These are phyloP conservation scores for Arthrobotrys pseudoclavata DNA, from an alignment of 2,329 filamentous ascomycete genomes.

Conservation along the genomic window DNA sequence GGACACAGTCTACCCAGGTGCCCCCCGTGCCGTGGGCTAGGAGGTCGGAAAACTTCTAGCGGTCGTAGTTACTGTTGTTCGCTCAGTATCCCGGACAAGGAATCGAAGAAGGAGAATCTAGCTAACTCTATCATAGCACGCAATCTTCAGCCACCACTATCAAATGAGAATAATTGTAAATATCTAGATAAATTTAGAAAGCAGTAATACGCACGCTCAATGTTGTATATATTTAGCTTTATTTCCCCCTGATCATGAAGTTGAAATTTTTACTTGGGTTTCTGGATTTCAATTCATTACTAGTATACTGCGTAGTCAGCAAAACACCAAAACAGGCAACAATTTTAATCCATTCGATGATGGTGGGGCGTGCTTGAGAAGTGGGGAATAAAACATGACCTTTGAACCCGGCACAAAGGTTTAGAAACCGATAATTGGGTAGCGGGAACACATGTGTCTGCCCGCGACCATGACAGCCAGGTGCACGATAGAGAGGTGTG, in stretches of 20 bases:
- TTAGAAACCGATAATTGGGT: constrained; percentile 11
- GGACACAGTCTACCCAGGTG: not conserved
- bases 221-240: not conserved
- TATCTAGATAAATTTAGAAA: constrained; percentile 19
- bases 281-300: not conserved
- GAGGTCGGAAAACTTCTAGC: not conserved
- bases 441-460: constrained; percentile 36
- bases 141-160: not conserved
- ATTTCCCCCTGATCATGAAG: not conserved
- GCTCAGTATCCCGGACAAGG: not conserved
- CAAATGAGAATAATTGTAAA: constrained; percentile 1
- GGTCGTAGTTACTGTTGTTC: not conserved
- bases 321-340: not conserved
- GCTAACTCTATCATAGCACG: not conserved
- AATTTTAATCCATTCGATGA: not conserved
- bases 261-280: not conserved
- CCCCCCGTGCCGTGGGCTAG: constrained; percentile 8
- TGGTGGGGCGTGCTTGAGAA: not conserved
- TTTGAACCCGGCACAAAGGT: constrained; percentile 28
- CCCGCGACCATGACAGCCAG: constrained; percentile 7
- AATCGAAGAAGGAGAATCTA: not conserved
- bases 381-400: constrained; percentile 19
- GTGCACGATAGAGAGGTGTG: constrained; percentile 30
- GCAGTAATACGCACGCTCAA: not conserved
- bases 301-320: constrained; percentile 2